These are phyloP conservation scores for Plasmodium coatneyi DNA, from an alignment of 169 alveolate genomes.

Conservation along the genomic window DNA sequence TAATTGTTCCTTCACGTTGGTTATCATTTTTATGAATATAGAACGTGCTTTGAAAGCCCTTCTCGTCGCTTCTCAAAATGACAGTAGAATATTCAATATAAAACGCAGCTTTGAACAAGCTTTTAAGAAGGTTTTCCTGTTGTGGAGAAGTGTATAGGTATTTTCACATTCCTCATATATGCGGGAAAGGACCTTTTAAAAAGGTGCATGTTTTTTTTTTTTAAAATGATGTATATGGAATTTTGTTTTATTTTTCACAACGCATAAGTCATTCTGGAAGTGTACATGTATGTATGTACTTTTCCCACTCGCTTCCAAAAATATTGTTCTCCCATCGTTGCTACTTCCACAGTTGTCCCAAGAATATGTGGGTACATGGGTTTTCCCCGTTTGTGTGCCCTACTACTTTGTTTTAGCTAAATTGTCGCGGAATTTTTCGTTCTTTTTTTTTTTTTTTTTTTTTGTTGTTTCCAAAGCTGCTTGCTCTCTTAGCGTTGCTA, in stretches of 20 bases:
- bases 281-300: not conserved
- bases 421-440: not conserved
- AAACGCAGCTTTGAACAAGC: not conserved
- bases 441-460: not conserved
- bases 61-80: not conserved
- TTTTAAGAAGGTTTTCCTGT: not conserved
- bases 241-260: conserved; percentile 1
- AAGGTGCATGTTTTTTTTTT: not conserved
- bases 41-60: not conserved
- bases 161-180: not conserved
- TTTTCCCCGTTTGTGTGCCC: not conserved
- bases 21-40: not conserved
- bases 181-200: not conserved
- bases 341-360: not conserved
- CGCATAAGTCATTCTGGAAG: not conserved
- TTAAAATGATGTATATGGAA: not conserved
- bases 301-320: not conserved
- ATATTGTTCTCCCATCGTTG: not conserved
- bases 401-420: not conserved
- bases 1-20: not conserved
- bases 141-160: not conserved
- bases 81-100: not conserved
- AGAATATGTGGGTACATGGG: not conserved
- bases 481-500: not conserved
- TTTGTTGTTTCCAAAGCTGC: not conserved